Base-by-base conservation (phyloP, 768 basidiomycete species). In the Cystobasidium tubakii region DNA sequence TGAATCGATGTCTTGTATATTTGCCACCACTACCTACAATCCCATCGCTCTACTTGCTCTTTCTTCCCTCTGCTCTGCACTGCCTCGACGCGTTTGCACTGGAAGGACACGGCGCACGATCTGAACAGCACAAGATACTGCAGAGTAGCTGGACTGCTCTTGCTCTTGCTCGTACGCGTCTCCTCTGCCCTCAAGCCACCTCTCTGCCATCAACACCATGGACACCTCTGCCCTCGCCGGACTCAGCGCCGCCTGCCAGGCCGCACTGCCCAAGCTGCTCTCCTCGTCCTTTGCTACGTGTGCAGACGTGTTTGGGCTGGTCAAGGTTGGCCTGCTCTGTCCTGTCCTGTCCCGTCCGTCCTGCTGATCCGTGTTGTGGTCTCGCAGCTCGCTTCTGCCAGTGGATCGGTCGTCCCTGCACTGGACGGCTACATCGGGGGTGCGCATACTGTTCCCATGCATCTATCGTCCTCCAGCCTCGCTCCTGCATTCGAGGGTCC, bases 221-320 rank as follows among this genome's bases (percentile, higher is more conserved):
- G 46, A 50, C 46, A 50, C 46, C 57, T 13, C 34, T 29, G 57
- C 34, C 57, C 34, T 33, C 57, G 29, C 31, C 57, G 39, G 66
- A 9, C 66, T 67, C 50, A 50, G 43, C 42, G 53, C 66, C 6
- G 13, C 23, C 21, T 67, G 66, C 66, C 66, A 67, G 66, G 44
- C 66, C 3, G 29, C 29, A 12, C 39, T 67, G 43, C 27, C 66
- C 23, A 31, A 25, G 23, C 66, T 67, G 66, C 44, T 67, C 42
- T 7, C 66, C 7, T 67, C 66, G 6, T 43, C 53, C 13, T 67
- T 67, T 39, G 66, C 66, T 1, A 29, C 43, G 27, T 67, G 66
- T 50, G 50, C 44, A 17, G 27, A 67, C 29, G 15, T 67, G 3
- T 50, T 67, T 29, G 39, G 43, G 29, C 66, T 67, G 13, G 66